Percentiles rank a stretch among this genome's conserved stretches.
These are phyloP conservation scores for Alopecurus myosuroides DNA, from an alignment of 176 grass and related monocot genomes.

Conservation along the genomic window DNA sequence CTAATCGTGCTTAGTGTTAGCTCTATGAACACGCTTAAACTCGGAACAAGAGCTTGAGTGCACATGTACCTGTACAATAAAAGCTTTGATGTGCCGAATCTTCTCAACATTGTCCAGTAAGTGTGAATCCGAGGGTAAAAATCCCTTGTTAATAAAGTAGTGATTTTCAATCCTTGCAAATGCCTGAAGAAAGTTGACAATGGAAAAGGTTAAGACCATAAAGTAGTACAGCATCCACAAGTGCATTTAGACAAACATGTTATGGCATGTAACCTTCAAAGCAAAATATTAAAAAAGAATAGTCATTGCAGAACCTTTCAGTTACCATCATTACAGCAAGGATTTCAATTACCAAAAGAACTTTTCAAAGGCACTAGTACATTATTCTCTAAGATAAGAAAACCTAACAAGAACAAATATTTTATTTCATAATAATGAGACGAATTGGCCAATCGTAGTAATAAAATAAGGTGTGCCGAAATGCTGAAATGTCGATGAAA, in stretches of 20 bases:
- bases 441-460: neutral
- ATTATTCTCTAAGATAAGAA: neutral
- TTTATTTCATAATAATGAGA: neutral
- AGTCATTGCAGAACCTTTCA: no score
- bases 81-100: constrained; percentile 83
- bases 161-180: constrained; percentile 97
- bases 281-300: neutral
- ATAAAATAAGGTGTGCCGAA: neutral
- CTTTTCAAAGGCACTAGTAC: neutral
- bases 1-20: neutral
- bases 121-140: constrained; percentile 67
- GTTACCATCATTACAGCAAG: neutral
- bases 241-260: neutral
- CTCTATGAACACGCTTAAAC: neutral
- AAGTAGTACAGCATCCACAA: neutral
- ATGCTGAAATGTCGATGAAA: neutral
- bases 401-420: no score
- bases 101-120: constrained; percentile 91
- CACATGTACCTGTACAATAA: constrained; percentile 75
- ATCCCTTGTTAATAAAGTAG: constrained; percentile 95
- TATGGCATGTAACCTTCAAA: neutral
- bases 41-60: neutral
- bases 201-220: neutral
- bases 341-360: neutral
- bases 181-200: constrained; percentile 50